Evolutionary conservation across 331 rosid genomes (phyloP).

Genomic region (Rosa hybrid): DNA sequence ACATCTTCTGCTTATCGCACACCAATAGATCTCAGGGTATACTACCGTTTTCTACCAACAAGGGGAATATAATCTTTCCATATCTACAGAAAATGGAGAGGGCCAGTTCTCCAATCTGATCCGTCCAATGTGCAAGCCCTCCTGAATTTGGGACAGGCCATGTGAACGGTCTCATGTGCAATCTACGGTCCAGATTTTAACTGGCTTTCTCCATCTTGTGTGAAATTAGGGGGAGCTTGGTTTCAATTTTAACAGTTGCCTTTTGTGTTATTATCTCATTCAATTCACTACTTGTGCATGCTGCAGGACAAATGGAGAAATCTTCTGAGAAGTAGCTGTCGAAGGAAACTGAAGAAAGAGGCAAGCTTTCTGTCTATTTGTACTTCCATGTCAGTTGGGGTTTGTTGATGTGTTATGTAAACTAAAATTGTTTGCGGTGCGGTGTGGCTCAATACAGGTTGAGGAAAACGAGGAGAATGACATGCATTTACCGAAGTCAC

Average conservation of each 20-base stretch:
- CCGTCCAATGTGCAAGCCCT: background rate
- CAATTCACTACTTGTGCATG: slow-evolving; percentile 20
- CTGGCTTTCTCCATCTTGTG: slow-evolving; percentile 19
- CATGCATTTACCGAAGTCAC: slow-evolving; percentile 59
- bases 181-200: background rate
- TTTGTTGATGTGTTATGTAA: background rate
- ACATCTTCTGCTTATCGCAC: slow-evolving; percentile 74
- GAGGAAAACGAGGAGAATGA: slow-evolving; percentile 55
- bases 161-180: background rate
- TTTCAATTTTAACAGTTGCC: slow-evolving; percentile 14
- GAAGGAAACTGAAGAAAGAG: slow-evolving; percentile 54
- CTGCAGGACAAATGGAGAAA: slow-evolving; percentile 98
- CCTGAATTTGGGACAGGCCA: background rate
- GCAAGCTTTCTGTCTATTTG: slow-evolving; percentile 31
- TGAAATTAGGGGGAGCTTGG: background rate
- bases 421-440: slow-evolving; percentile 2
- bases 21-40: slow-evolving; percentile 94
- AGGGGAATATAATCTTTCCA: background rate
- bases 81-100: slow-evolving; percentile 5
- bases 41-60: slow-evolving; percentile 14
- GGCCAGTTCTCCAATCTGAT: background rate
- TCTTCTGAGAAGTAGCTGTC: slow-evolving; percentile 68
- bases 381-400: background rate
- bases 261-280: slow-evolving; percentile 21
- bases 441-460: slow-evolving; percentile 42